These are phyloP conservation scores for Rhodosporidiobolus odoratus DNA, from an alignment of 768 basidiomycete species.

Conservation along the genomic window DNA sequence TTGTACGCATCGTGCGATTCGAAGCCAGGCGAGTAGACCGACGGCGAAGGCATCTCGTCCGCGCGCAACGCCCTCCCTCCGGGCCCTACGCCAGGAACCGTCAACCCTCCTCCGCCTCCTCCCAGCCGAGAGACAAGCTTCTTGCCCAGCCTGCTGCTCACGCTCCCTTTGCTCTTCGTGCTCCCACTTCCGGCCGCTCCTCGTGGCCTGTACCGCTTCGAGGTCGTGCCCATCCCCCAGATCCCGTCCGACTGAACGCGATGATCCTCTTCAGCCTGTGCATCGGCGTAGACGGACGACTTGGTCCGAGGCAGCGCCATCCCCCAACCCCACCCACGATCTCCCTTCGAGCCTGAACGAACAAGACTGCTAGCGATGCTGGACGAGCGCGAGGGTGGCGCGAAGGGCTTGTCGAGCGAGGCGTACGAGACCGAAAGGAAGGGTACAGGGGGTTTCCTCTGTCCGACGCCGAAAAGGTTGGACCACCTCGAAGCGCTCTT, in stretches of 20 bases:
- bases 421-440: slow-evolving; percentile 31
- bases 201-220: not conserved
- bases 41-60: slow-evolving; percentile 12
- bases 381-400: slow-evolving; percentile 14
- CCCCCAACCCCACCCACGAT: slow-evolving; percentile 23
- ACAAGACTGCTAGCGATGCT: not conserved
- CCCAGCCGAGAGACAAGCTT: slow-evolving; percentile 7
- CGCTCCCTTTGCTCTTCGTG: slow-evolving; percentile 10
- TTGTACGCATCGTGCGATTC: not conserved
- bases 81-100: not conserved
- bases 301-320: slow-evolving; percentile 1
- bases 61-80: not conserved
- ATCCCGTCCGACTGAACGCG: not conserved
- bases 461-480: not conserved
- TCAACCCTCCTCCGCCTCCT: not conserved
- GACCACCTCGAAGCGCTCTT: slow-evolving; percentile 5
- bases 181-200: not conserved
- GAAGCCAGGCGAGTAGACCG: slow-evolving; percentile 31
- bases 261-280: not conserved
- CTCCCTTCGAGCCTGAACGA: not conserved
- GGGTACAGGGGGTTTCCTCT: not conserved
- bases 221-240: not conserved
- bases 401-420: slow-evolving; percentile 25
- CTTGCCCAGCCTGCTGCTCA: slow-evolving; percentile 17
- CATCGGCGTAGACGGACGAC: not conserved